phyloP scores from a whole-genome alignment of 2,329 filamentous ascomycete genomes.

The Dothideomycetes sp. region DNA sequence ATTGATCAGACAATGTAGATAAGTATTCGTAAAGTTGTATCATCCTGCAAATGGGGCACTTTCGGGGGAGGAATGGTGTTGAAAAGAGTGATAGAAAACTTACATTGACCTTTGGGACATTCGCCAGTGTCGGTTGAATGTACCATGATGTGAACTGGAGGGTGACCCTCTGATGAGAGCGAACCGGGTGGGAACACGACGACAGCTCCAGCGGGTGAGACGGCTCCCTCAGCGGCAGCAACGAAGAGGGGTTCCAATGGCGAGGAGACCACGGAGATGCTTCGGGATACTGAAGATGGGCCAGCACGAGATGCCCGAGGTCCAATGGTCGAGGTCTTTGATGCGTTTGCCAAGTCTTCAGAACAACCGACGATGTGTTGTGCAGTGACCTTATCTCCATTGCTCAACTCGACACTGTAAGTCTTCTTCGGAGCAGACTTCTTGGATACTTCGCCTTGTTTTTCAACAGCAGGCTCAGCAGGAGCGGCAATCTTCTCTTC shows the following conservation, averaged over 20 bases:
- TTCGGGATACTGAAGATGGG: constrained; percentile 16
- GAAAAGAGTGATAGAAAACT: constrained; percentile 41
- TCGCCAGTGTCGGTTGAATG: constrained; percentile 91
- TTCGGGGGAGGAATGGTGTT: constrained; percentile 14
- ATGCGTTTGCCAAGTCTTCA: constrained; percentile 19
- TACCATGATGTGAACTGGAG: constrained; percentile 53
- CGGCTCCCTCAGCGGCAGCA: constrained; percentile 61
- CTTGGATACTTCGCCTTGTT: background rate
- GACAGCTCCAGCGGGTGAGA: constrained; percentile 63
- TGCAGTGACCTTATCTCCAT: constrained; percentile 24
- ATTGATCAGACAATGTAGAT: constrained; percentile 99
- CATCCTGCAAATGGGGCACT: constrained; percentile 63
- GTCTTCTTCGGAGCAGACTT: constrained; percentile 7
- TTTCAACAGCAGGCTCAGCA: constrained; percentile 1
- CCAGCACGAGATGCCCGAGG: background rate
- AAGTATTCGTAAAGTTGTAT: constrained; percentile 77
- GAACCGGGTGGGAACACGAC: constrained; percentile 54
- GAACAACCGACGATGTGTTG: constrained; percentile 22
- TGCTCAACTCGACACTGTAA: constrained; percentile 18
- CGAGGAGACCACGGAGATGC: constrained; percentile 59
- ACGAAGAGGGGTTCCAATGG: constrained; percentile 60
- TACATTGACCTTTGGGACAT: constrained; percentile 82
- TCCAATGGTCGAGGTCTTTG: background rate
- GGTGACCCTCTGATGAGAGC: constrained; percentile 26
- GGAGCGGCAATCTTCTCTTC: constrained; percentile 6